These are phyloP conservation scores for Colletotrichum shisoi DNA, from an alignment of 2,329 filamentous ascomycete species.

Conservation along the genomic window DNA sequence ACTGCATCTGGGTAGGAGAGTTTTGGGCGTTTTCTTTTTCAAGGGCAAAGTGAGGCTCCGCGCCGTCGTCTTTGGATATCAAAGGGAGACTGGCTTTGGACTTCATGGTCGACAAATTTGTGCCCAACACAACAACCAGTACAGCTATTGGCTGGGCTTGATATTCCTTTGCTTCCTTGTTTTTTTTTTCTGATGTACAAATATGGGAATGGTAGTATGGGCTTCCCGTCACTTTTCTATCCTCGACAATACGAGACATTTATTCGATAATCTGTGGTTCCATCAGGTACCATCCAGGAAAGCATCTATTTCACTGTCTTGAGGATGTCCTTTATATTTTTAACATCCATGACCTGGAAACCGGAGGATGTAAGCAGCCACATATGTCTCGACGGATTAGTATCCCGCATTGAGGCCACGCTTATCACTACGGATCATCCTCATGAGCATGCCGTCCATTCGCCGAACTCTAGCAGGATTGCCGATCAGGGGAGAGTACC, in stretches of 20 bases:
- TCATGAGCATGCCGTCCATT: neutral
- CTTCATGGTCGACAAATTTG: neutral
- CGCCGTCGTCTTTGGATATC: constrained; percentile 24
- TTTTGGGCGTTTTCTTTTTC: constrained; percentile 24
- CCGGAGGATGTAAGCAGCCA: neutral
- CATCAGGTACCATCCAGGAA: constrained; percentile 5
- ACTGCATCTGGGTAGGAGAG: constrained; percentile 32
- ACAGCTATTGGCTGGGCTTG: neutral
- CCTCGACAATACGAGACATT: constrained; percentile 24
- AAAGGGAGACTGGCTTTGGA: neutral
- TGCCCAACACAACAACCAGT: neutral
- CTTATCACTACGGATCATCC: neutral
- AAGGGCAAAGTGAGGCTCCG: constrained; percentile 13
- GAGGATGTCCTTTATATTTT: no score
- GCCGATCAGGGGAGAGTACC: no score
- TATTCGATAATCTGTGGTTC: constrained; percentile 13
- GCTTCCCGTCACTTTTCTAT: neutral
- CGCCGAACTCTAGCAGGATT: neutral
- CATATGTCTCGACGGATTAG: neutral
- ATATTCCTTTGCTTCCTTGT: constrained; percentile 3
- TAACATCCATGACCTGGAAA: neutral
- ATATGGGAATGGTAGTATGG: constrained; percentile 16
- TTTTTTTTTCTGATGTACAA: constrained; percentile 20
- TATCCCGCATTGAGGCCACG: neutral
- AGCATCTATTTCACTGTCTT: constrained; percentile 1